phyloP scores from a whole-genome alignment of 2,329 filamentous ascomycete genomes.

The Sporothrix euskadiensis region DNA sequence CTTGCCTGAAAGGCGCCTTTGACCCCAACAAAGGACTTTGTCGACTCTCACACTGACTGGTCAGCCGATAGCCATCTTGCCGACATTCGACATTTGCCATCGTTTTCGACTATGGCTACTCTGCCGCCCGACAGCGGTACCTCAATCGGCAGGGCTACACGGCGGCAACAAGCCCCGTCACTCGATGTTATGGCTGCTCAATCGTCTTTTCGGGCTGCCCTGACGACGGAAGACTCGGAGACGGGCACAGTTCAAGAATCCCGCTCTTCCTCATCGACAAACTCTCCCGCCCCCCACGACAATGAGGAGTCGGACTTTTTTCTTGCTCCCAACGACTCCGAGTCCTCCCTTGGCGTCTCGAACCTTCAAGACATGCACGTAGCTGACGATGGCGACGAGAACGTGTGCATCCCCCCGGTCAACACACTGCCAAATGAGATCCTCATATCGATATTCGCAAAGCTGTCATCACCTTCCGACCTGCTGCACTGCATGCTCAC shows the following conservation, averaged over 20 bases:
- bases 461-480: slow-evolving; percentile 73
- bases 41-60: neutral
- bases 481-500: slow-evolving; percentile 88
- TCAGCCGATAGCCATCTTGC: neutral
- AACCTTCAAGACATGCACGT: slow-evolving; percentile 74
- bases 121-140: neutral
- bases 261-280: slow-evolving; percentile 66
- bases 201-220: slow-evolving; percentile 32
- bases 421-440: slow-evolving; percentile 89
- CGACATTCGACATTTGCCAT: neutral
- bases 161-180: slow-evolving; percentile 32
- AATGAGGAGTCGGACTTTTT: slow-evolving; percentile 96
- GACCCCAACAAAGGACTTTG: neutral
- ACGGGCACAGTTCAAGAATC: slow-evolving; percentile 49
- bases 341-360: slow-evolving; percentile 83
- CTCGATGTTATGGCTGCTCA: slow-evolving; percentile 34
- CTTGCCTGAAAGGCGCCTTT: neutral
- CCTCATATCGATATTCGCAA: slow-evolving; percentile 87
- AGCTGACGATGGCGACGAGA: slow-evolving; percentile 51
- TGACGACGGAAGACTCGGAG: slow-evolving; percentile 38
- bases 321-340: slow-evolving; percentile 83
- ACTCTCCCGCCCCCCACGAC: slow-evolving; percentile 72
- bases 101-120: slow-evolving; percentile 25
- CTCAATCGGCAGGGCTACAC: slow-evolving; percentile 1
- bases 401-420: slow-evolving; percentile 70